These are phyloP conservation scores for Gleditsia sinensis DNA, from an alignment of 306 rosid species.

Conservation along the genomic window DNA sequence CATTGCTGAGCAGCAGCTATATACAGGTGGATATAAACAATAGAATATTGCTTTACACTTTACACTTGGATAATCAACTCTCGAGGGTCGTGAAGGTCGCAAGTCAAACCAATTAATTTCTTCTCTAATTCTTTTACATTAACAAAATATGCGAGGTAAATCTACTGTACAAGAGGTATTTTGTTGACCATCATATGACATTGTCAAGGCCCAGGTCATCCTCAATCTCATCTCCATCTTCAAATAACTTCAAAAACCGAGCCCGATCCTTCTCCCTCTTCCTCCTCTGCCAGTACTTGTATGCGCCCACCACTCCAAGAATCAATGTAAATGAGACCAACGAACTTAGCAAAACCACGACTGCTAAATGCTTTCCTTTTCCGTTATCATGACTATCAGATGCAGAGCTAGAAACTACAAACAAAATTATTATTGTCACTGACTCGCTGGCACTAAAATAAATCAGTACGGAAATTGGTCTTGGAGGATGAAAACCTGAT, in stretches of 20 bases:
- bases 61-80: background rate
- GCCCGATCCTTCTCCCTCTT: constrained; percentile 74
- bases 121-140: background rate
- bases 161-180: constrained; percentile 40
- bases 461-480: background rate
- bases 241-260: constrained; percentile 75
- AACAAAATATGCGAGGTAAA: constrained; percentile 38
- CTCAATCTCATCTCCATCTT: constrained; percentile 73
- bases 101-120: constrained; percentile 1
- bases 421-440: constrained; percentile 16
- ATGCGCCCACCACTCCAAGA: constrained; percentile 48
- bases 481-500: background rate
- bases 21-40: constrained; percentile 4
- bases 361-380: constrained; percentile 50
- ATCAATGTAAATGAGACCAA: constrained; percentile 35
- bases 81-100: background rate
- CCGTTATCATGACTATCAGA: constrained; percentile 26
- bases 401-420: constrained; percentile 53
- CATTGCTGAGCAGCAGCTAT: constrained; percentile 4
- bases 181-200: constrained; percentile 41
- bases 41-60: background rate
- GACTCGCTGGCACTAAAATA: background rate
- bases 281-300: constrained; percentile 80
- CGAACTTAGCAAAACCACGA: constrained; percentile 50
- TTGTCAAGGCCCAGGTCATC: constrained; percentile 67